phyloP scores from a whole-genome alignment of 176 grass and related monocot genomes.

The Dactylis glomerata region DNA sequence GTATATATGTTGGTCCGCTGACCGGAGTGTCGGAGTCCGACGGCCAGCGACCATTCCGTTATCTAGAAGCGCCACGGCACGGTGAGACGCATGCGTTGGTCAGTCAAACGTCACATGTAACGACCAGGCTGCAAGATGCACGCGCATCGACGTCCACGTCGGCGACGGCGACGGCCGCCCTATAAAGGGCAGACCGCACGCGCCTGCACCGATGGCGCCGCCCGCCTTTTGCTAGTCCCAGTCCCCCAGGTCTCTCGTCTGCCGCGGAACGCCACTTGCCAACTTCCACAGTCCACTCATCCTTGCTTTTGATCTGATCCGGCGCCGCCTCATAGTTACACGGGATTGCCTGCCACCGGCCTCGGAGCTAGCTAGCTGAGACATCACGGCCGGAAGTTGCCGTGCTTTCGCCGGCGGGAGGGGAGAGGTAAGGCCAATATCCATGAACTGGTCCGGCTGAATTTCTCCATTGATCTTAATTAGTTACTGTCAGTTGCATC shows the following conservation, averaged over 20 bases:
- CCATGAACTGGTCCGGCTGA: background rate
- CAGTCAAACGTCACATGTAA: constrained; percentile 29
- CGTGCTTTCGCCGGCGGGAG: background rate
- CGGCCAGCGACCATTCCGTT: background rate
- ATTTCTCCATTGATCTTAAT: background rate
- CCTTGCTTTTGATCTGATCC: background rate
- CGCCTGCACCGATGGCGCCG: constrained; percentile 12
- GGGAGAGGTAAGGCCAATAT: background rate
- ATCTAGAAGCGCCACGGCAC: constrained; percentile 30
- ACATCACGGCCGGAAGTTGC: background rate
- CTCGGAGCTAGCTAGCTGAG: background rate
- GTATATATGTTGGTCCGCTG: background rate
- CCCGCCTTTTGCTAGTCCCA: background rate
- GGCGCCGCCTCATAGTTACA: background rate
- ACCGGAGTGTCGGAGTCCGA: background rate
- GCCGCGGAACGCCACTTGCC: background rate
- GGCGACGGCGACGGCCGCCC: background rate
- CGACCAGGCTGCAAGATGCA: background rate
- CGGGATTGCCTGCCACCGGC: too few species aligned
- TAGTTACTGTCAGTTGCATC: background rate
- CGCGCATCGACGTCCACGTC: background rate
- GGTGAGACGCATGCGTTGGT: background rate
- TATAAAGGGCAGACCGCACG: constrained; percentile 26
- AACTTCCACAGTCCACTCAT: background rate
- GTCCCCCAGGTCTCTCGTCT: background rate